Base-by-base conservation (phyloP, 148 eudicot genomes). In the Rhododendron simsii region DNA sequence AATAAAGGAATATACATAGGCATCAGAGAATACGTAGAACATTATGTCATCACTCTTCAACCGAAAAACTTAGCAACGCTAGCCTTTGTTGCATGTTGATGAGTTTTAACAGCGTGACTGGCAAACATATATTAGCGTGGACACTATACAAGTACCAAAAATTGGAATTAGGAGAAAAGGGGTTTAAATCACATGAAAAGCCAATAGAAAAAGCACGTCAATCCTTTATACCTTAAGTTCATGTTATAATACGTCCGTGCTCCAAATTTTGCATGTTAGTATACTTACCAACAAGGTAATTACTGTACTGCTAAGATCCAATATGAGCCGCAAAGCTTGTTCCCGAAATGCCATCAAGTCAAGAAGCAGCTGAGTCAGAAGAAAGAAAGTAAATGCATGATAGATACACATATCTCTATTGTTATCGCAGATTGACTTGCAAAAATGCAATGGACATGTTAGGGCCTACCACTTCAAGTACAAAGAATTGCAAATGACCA, bases 231-330 rank as follows among this genome's bases (percentile, higher is more conserved):
- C 30, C 59, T 28, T n/a, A 5, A 41, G 61, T 74, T 65, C 23
- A 47, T 11, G 61, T 39, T 37, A n/a, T 3, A 9, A 61, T 28
- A 63, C 73, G 6, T 63, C 83, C 9, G 23, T 65, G 47, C 44
- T 67, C 81, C 61, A 83, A 39, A 45, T 71, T 80, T 71, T 20
- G 26, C 78, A 76, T 51, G 83, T 82, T 69, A 69, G 3, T 74
- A 83, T 77, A 90, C 95, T 91, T 85, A 96, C 99, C 96, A 96
- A 88, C 89, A 96, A 90, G 80, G 99, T 96, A 90, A 96, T 96
- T 59, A 96, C 99, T 55, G 99, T 96, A 86, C 99, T 96, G 93
- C 99, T 96, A 83, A 96, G 92, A 91, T 96, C 99, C 96, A 96
- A 84, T 48, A 96, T 92, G 85, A 96, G 95, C 45, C 99, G 94